Evolutionary conservation across 306 rosid genomes (phyloP).

Genomic region (Quercus wislizeni): DNA sequence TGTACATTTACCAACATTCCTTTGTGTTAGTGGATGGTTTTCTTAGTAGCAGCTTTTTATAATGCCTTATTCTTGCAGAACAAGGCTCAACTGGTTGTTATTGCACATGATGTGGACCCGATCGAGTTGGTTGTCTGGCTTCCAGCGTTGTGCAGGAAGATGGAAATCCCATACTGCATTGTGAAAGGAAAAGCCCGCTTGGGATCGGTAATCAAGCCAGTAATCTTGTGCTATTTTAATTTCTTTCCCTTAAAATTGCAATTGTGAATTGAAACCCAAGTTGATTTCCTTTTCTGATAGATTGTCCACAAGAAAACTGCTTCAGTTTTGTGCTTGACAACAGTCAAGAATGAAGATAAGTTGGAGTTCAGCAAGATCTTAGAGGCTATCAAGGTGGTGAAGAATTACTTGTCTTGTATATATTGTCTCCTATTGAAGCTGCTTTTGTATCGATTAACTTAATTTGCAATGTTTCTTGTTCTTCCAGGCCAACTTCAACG

Average conservation of each 20-base stretch:
- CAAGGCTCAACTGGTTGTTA: conserved; percentile 81
- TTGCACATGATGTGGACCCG: conserved; percentile 84
- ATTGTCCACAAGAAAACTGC: conserved; percentile 79
- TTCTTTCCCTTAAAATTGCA: not conserved
- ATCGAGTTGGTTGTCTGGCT: conserved; percentile 87
- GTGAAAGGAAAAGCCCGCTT: conserved; percentile 85
- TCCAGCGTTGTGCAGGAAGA: conserved; percentile 81
- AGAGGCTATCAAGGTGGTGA: conserved; percentile 70
- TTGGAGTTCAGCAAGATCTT: conserved; percentile 24
- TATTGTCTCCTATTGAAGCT: not conserved
- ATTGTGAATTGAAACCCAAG: not conserved
- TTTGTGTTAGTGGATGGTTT: not conserved
- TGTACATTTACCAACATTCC: not conserved
- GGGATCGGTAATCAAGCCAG: conserved; percentile 48
- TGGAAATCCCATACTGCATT: conserved; percentile 89
- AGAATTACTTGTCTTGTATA: not conserved
- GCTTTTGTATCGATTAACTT: not conserved
- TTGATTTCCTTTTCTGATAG: conserved; percentile 18
- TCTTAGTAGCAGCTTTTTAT: not conserved
- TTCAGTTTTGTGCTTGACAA: conserved; percentile 75
- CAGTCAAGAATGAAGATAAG: conserved; percentile 75
- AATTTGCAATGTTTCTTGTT: not conserved
- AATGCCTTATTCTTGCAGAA: conserved; percentile 37
- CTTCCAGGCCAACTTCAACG: conserved; percentile 77
- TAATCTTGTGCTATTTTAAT: not conserved